phyloP scores from a whole-genome alignment of 164 flowering plant genomes.

The Tetracentron sinense region DNA sequence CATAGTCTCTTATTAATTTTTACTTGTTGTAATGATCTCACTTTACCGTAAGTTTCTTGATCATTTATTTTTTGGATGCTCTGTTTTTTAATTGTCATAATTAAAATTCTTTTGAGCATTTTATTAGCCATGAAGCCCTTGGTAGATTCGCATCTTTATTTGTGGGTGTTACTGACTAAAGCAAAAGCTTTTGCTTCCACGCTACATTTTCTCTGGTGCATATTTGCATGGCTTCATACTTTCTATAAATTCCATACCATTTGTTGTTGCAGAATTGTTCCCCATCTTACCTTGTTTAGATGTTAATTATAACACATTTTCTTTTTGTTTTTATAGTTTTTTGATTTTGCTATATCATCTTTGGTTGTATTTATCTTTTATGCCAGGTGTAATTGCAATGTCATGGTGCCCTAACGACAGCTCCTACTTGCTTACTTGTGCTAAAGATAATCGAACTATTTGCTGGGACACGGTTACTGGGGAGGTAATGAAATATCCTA shows the following conservation, averaged over 20 bases:
- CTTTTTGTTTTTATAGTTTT: background rate
- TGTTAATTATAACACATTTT: background rate
- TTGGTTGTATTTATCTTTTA: conserved; percentile 1
- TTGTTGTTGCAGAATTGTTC: background rate
- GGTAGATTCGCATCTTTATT: too few species aligned
- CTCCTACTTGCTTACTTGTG: conserved; percentile 91
- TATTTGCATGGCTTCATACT: background rate
- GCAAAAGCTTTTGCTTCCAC: background rate
- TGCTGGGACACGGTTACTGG: conserved; percentile 90
- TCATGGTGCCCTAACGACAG: conserved; percentile 94
- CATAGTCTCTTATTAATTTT: background rate
- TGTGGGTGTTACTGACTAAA: too few species aligned
- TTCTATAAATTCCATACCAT: background rate
- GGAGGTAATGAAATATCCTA: conserved; percentile 45
- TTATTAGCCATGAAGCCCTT: too few species aligned
- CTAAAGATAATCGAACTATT: conserved; percentile 90
- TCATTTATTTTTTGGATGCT: background rate
- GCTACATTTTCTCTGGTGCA: background rate
- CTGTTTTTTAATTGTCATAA: background rate
- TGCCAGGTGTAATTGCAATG: conserved; percentile 94
- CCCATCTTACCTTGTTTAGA: background rate
- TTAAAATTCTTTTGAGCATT: background rate
- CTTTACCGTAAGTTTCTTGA: background rate
- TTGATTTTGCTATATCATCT: background rate
- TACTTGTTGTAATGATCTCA: background rate